These are phyloP conservation scores for Paramecium octaurelia DNA, from an alignment of 73 alveolate genomes.

Conservation along the genomic window DNA sequence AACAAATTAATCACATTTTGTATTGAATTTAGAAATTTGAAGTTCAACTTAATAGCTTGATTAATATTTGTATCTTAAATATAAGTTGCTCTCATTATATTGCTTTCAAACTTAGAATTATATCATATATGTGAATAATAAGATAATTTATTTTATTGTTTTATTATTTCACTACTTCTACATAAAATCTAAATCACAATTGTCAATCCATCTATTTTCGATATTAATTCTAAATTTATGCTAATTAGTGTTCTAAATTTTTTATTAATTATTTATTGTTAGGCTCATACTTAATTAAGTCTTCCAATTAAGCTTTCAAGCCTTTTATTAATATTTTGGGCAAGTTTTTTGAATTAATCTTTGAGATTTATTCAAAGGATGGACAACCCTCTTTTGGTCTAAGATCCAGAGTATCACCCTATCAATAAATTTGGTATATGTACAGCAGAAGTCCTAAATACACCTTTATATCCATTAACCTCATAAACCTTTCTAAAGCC, in stretches of 20 bases:
- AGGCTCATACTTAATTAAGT: constrained; percentile 10
- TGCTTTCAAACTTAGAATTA: not conserved
- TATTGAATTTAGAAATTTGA: not conserved
- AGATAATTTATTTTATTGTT: not conserved
- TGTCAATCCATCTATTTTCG: not conserved
- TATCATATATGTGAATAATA: not conserved
- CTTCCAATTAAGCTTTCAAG: constrained; percentile 19
- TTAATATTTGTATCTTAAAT: too few relatives aligned
- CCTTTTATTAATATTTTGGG: constrained; percentile 31
- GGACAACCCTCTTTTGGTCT: constrained; percentile 89
- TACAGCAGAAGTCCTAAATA: constrained; percentile 69
- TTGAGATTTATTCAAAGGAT: constrained; percentile 69
- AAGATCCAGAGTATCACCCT: constrained; percentile 82
- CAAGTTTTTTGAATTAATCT: not conserved
- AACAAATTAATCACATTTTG: too few relatives aligned
- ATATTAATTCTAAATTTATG: not conserved
- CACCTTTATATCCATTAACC: constrained; percentile 73
- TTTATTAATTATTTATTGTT: not conserved
- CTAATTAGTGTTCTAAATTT: not conserved
- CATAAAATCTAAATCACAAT: not conserved
- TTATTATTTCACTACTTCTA: not conserved
- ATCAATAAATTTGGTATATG: not conserved
- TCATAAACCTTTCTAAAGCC: constrained; percentile 79
- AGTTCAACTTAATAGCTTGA: too few relatives aligned
- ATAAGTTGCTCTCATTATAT: not conserved